Evolutionary conservation across 345 rosid species (phyloP), one percentile per base, ranked within the genome.

Genomic region (Acer negundo): DNA sequence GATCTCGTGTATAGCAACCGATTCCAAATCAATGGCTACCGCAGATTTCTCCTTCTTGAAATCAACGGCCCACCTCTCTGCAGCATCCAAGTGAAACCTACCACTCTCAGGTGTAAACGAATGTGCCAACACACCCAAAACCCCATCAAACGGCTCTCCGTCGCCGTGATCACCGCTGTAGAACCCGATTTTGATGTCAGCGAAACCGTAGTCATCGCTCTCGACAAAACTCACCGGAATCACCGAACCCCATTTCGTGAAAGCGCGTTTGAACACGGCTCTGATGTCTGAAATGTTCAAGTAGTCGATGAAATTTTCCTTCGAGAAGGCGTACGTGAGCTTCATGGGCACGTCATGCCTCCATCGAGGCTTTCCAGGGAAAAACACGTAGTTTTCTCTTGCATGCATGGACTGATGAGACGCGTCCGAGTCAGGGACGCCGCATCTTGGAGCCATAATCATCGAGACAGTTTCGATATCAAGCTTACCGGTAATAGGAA

Each of bases 81-180:
- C 90, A 4, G 87, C 91, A 55, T 95, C 98, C 15, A 95, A 80
- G 75, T 93, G 98, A 58, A 95, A 73, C 83, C 66, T 89, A 73
- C 97, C 97, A 73, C 82, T 90, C 78, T 93, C 97, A 1, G 98
- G 95, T 1, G 97, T 91, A 79, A 93, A 95, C 42, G 97, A 89
- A 49, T 90, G 97, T 0, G 94, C 98, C 65, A 88, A 70, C 26
- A 95, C 90, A 5, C 97, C 98, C 7, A 90, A 80, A 19, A 90
- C 92, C 8, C 98, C 98, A 78, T 95, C 98, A 28, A 93, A 95
- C 26, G 97, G 85, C 77, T 95, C 91, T 13, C 98, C 98, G 24
- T 93, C 97, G 7, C 98, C 98, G 81, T 93, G 98, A 65, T 95
- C 98, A 0, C 97, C 98, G 28, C 77, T 56, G 79, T 89, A 93